Conservation (phyloP, 805 yeast genomes). For the Nakazawaea pomicola region DNA sequence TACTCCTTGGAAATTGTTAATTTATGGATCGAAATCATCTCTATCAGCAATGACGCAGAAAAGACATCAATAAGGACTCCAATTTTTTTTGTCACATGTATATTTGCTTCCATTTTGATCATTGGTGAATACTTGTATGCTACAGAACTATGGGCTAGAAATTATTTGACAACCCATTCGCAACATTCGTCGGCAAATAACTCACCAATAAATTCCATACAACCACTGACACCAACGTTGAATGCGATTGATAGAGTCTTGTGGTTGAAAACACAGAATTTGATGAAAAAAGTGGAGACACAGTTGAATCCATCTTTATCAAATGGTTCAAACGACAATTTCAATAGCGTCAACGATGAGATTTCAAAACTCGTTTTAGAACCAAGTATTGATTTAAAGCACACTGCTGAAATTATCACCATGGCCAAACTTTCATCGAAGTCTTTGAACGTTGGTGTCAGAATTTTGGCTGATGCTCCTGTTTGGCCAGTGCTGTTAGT, state of each 20-base stretch:
- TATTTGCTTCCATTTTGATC: slow-evolving; percentile 56
- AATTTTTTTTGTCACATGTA: slow-evolving; percentile 67
- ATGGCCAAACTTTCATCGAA: slow-evolving; percentile 49
- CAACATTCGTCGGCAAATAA: slow-evolving; percentile 12
- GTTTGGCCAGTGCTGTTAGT: slow-evolving; percentile 80
- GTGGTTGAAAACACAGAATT: slow-evolving; percentile 60
- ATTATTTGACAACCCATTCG: slow-evolving; percentile 21
- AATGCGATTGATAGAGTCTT: slow-evolving; percentile 50
- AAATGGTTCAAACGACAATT: slow-evolving; percentile 41
- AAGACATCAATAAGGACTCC: slow-evolving; percentile 70
- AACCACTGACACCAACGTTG: slow-evolving; percentile 21
- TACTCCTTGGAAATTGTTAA: slow-evolving; percentile 55
- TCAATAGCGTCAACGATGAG: slow-evolving; percentile 49
- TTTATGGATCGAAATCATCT: slow-evolving; percentile 70
- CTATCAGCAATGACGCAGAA: slow-evolving; percentile 58
- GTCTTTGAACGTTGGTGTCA: slow-evolving; percentile 63
- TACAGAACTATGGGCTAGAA: slow-evolving; percentile 49
- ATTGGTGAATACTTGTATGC: slow-evolving; percentile 57
- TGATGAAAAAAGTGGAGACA: slow-evolving; percentile 56
- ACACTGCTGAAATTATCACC: slow-evolving; percentile 40
- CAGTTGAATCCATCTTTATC: slow-evolving; percentile 41
- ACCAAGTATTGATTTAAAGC: slow-evolving; percentile 38
- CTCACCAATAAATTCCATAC: slow-evolving; percentile 1
- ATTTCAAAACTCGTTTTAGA: slow-evolving; percentile 42
- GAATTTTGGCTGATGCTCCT: slow-evolving; percentile 79